A percentile compares a stretch with the other conserved stretches of the same genome.
phyloP scores from a whole-genome alignment of 805 yeast species.

The Lipomyces anomalus region DNA sequence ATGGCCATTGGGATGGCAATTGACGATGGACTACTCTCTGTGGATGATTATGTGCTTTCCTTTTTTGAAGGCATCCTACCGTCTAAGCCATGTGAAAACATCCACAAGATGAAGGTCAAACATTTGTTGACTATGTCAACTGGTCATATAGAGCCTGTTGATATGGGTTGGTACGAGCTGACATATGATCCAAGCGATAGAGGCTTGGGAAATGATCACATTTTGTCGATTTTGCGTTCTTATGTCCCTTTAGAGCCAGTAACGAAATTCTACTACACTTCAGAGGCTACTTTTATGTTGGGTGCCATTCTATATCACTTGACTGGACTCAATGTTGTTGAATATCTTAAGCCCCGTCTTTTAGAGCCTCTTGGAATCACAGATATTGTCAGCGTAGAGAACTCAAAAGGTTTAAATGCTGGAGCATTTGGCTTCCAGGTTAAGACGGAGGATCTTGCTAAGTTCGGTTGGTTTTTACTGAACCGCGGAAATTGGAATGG shows the following conservation, averaged over 20 bases:
- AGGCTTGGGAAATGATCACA: constrained; percentile 6
- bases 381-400: constrained; percentile 4
- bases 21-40: constrained; percentile 14
- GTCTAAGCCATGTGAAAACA: constrained; percentile 10
- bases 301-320: constrained; percentile 14
- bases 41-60: constrained; percentile 9
- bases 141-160: constrained; percentile 9
- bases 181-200: neutral
- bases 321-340: constrained; percentile 11
- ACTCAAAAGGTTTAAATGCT: constrained; percentile 6
- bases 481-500: constrained; percentile 17
- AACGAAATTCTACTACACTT: constrained; percentile 10
- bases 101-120: constrained; percentile 9
- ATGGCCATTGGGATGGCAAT: constrained; percentile 16
- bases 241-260: constrained; percentile 13
- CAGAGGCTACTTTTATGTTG: constrained; percentile 15
- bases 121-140: constrained; percentile 17
- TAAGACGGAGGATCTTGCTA: constrained; percentile 16
- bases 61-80: constrained; percentile 11
- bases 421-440: constrained; percentile 17
- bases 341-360: constrained; percentile 12
- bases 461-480: constrained; percentile 11
- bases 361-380: constrained; percentile 18
- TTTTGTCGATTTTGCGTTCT: constrained; percentile 10
- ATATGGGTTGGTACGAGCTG: constrained; percentile 4